Evolutionary conservation across 2,329 filamentous ascomycete genomes (phyloP).

Genomic region (Arthrinium phaeospermum): DNA sequence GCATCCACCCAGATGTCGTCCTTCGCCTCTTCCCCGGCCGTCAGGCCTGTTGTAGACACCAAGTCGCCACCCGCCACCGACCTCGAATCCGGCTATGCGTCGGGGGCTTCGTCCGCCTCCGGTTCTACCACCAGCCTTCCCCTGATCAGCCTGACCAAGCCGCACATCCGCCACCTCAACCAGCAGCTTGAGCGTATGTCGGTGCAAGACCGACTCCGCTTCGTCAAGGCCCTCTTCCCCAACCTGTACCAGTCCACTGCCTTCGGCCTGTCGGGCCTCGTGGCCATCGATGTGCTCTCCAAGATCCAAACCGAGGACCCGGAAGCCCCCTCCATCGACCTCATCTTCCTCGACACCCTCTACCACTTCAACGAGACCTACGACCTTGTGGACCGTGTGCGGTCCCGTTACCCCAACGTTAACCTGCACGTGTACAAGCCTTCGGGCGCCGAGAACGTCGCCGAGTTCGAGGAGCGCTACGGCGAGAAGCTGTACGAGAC

Average conservation of each 20-base stretch:
- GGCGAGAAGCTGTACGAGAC: slow-evolving; percentile 84
- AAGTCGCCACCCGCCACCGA: slow-evolving; percentile 50
- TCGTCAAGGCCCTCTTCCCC: slow-evolving; percentile 90
- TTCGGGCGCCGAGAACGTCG: slow-evolving; percentile 71
- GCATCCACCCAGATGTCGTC: slow-evolving; percentile 48
- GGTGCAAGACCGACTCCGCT: slow-evolving; percentile 88
- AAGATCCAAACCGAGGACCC: slow-evolving; percentile 71
- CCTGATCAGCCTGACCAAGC: slow-evolving; percentile 82
- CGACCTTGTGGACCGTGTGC: slow-evolving; percentile 74
- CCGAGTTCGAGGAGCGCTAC: slow-evolving; percentile 82
- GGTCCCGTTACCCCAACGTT: slow-evolving; percentile 76
- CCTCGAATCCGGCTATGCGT: slow-evolving; percentile 85
- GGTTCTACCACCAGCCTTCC: slow-evolving; percentile 70
- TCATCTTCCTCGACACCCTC: slow-evolving; percentile 84
- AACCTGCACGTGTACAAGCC: slow-evolving; percentile 92
- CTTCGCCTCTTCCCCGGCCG: slow-evolving; percentile 44
- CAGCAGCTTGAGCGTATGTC: slow-evolving; percentile 84
- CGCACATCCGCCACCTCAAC: slow-evolving; percentile 91
- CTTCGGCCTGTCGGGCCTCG: slow-evolving; percentile 81
- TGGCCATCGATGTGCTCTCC: slow-evolving; percentile 84
- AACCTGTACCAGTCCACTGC: slow-evolving; percentile 87
- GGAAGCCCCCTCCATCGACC: slow-evolving; percentile 63
- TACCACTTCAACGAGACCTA: slow-evolving; percentile 84
- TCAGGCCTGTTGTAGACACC: slow-evolving; percentile 42
- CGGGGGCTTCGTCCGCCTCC: slow-evolving; percentile 62